Evolutionary conservation across 2,329 filamentous ascomycete species (phyloP), one percentile per base, ranked within the genome.

Genomic region (Penicillium sp.): DNA sequence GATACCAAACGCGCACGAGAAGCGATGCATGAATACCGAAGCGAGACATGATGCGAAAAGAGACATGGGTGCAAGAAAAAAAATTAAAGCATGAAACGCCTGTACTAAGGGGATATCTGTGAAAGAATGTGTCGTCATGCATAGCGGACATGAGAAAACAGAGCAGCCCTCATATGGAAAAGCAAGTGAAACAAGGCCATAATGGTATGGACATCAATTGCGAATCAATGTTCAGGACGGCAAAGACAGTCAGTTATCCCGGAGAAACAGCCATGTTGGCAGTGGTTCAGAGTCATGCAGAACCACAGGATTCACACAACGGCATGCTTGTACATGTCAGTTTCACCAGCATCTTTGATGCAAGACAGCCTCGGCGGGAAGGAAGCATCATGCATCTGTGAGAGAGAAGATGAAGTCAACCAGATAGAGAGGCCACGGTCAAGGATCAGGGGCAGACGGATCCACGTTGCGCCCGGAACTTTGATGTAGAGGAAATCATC

Each of bases 1-100:
- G 40, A 47, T 58, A 58, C 56, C 43, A 49, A 49, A 35, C 27
- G 13, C n/a, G n/a, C 46, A 49, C 31, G 56, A 60, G 59, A 53
- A 39, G 18, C 33, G 36, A 63, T 56, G 46, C 43, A 56, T 44
- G 27, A 40, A 36, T 27, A 22, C 16, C 13, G 50, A 47, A 24
- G 13, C 43, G 35, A 56, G 36, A 49, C 41, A 35, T 55, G 60
- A 69, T 55, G 52, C 64, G 67, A 62, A 58, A 50, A 55, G 55
- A 54, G 59, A 63, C 62, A 55, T 65, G 50, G 60, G 56, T 60
- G 57, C 18, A 10, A 10, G 31, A 31, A 2, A 24, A 27, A 46
- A 10, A 16, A 54, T n/a, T n/a, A n/a, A n/a, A 59, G 55, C 52
- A 36, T 2, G 16, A 36, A n/a, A 6, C 27, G 7, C 27, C 35